These are phyloP conservation scores for Gigaspora rosea DNA, from an alignment of 192 early-diverging fungal genomes.

Conservation along the genomic window DNA sequence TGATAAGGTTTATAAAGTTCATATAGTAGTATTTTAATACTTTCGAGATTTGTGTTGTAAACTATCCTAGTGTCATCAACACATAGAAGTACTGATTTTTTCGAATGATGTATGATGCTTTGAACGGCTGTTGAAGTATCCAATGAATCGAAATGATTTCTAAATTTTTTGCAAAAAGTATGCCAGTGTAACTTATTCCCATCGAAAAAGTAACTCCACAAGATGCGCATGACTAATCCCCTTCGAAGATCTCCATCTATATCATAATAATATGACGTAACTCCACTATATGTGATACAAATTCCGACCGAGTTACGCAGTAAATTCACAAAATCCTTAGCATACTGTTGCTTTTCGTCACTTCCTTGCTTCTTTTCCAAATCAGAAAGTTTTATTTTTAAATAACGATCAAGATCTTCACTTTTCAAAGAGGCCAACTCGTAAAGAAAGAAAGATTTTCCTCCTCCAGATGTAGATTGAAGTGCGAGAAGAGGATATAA, in stretches of 20 bases:
- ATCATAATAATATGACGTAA: not conserved
- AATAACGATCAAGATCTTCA: slow-evolving; percentile 16
- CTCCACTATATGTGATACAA: slow-evolving; percentile 7
- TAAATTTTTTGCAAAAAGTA: not conserved
- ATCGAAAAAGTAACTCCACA: slow-evolving; percentile 19
- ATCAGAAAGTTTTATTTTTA: not conserved
- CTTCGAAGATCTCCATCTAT: not conserved
- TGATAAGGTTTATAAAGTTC: not conserved
- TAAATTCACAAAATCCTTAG: not conserved
- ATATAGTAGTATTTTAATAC: not conserved
- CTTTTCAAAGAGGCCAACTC: slow-evolving; percentile 7
- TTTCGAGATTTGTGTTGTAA: slow-evolving; percentile 3
- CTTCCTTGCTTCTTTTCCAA: not conserved
- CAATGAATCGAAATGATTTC: not conserved
- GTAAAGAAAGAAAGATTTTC: slow-evolving; percentile 20
- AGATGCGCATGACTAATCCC: slow-evolving; percentile 1
- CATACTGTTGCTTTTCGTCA: not conserved
- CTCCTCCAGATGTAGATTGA: not conserved
- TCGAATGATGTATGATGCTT: slow-evolving; percentile 22
- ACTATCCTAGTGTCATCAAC: slow-evolving; percentile 8
- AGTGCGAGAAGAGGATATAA: not conserved
- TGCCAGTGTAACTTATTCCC: not conserved
- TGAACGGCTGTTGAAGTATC: not conserved
- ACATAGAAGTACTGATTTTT: slow-evolving; percentile 16
- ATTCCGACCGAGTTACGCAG: not conserved